Conservation (phyloP, 1,139 yeast species). For the Suhomyces atakaporum region DNA sequence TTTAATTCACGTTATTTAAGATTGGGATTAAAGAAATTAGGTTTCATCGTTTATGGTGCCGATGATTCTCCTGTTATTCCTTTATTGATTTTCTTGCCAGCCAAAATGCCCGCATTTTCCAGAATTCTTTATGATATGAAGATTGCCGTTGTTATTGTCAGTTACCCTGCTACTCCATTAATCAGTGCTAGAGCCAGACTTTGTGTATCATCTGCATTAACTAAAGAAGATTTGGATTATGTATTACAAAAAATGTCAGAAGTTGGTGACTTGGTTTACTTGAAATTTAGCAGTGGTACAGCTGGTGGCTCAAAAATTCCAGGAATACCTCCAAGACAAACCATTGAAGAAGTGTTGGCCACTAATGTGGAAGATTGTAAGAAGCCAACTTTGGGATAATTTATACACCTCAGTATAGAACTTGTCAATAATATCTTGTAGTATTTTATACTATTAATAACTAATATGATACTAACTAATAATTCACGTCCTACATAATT, state of each 20-base stretch:
- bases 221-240: conserved; percentile 89
- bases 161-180: conserved; percentile 96
- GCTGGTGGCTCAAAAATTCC: conserved; percentile 64
- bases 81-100: conserved; percentile 79
- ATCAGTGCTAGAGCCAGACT: conserved; percentile 88
- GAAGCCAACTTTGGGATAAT: conserved; percentile 22
- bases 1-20: conserved; percentile 93
- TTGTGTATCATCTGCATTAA: conserved; percentile 89
- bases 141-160: conserved; percentile 93
- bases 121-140: conserved; percentile 76
- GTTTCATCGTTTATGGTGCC: conserved; percentile 91
- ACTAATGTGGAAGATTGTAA: conserved; percentile 74
- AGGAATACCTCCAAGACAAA: conserved; percentile 73
- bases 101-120: conserved; percentile 92
- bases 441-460: conserved; percentile 3
- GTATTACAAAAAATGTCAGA: conserved; percentile 72
- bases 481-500: too few relatives aligned
- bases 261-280: conserved; percentile 73
- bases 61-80: conserved; percentile 98
- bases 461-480: conserved; percentile 8
- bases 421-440: conserved; percentile 4
- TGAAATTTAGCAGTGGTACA: conserved; percentile 77
- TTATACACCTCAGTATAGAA: conserved; percentile 2
- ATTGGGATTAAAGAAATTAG: conserved; percentile 85
- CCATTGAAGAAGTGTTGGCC: conserved; percentile 72